Percentiles rank a stretch among this genome's conserved stretches.
These are phyloP conservation scores for Hypoxylon sp. DNA, from an alignment of 2,329 filamentous ascomycete species.

Conservation along the genomic window DNA sequence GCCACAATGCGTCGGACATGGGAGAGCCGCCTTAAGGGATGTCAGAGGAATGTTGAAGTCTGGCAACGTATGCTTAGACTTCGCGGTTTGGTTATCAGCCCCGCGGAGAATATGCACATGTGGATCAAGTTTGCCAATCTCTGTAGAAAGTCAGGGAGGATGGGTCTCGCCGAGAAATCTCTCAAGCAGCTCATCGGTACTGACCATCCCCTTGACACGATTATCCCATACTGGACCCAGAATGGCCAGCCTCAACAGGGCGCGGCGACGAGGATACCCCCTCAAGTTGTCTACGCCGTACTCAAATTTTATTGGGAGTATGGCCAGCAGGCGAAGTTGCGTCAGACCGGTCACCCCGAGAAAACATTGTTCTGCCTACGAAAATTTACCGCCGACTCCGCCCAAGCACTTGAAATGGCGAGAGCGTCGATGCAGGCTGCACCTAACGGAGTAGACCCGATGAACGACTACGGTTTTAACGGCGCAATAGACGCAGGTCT, in stretches of 20 bases:
- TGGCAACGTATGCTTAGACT: conserved; percentile 99
- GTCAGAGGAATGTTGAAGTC: conserved; percentile 95
- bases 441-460: conserved; percentile 55
- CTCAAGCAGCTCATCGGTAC: conserved; percentile 87
- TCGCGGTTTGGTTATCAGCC: conserved; percentile 88
- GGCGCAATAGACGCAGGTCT: conserved; percentile 55
- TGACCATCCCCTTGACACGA: conserved; percentile 67
- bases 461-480: conserved; percentile 60
- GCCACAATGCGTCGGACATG: conserved; percentile 91
- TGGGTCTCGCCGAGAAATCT: conserved; percentile 94
- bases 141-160: conserved; percentile 93
- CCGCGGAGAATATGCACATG: conserved; percentile 96
- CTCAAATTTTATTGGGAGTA: conserved; percentile 97
- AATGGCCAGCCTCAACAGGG: conserved; percentile 46
- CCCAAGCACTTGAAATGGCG: conserved; percentile 62
- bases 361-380: conserved; percentile 67
- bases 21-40: conserved; percentile 94
- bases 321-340: conserved; percentile 66
- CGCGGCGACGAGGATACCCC: conserved; percentile 60
- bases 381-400: conserved; percentile 68
- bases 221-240: conserved; percentile 68
- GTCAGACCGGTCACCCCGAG: conserved; percentile 57
- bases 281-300: conserved; percentile 93
- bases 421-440: conserved; percentile 57
- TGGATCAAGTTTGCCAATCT: conserved; percentile 99